These are phyloP conservation scores for Nannochloropsis oceanica DNA, from an alignment of 108 stramenopile genomes.

Conservation along the genomic window DNA sequence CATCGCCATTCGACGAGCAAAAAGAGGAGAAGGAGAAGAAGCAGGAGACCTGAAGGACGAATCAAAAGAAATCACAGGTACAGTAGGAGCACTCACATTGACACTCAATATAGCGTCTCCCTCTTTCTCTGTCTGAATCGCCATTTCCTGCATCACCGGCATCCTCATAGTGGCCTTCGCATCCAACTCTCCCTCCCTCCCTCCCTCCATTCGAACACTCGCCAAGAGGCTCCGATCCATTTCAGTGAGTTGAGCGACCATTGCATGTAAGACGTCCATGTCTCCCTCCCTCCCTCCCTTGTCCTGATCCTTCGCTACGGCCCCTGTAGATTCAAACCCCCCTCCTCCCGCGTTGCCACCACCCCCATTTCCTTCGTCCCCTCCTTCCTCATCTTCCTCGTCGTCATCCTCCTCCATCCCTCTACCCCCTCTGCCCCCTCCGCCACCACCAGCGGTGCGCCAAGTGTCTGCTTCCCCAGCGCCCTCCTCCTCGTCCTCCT, in stretches of 20 bases:
- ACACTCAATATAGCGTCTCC: no score
- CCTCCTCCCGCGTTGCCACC: background rate
- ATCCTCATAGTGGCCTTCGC: background rate
- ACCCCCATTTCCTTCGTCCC: background rate
- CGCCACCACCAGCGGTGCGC: background rate
- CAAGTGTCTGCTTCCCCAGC: no score
- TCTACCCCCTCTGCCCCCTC: slow-evolving; percentile 6
- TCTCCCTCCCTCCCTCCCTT: background rate
- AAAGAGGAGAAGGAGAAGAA: no score
- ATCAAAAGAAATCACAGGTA: no score
- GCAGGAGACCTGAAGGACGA: no score
- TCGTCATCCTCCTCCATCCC: background rate
- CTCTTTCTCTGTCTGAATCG: background rate
- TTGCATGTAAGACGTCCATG: background rate
- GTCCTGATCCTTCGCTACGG: background rate
- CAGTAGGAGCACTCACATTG: no score
- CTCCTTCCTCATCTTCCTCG: slow-evolving; percentile 49
- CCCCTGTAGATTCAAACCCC: background rate
- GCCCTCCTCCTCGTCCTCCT: no score
- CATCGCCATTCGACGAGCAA: no score
- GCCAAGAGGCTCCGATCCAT: background rate
- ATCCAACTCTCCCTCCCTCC: no score
- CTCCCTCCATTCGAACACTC: background rate
- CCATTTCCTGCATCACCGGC: background rate
- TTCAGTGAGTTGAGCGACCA: background rate